Base-by-base conservation (phyloP, 2,329 filamentous ascomycete species). In the Arthrinium phaeospermum region DNA sequence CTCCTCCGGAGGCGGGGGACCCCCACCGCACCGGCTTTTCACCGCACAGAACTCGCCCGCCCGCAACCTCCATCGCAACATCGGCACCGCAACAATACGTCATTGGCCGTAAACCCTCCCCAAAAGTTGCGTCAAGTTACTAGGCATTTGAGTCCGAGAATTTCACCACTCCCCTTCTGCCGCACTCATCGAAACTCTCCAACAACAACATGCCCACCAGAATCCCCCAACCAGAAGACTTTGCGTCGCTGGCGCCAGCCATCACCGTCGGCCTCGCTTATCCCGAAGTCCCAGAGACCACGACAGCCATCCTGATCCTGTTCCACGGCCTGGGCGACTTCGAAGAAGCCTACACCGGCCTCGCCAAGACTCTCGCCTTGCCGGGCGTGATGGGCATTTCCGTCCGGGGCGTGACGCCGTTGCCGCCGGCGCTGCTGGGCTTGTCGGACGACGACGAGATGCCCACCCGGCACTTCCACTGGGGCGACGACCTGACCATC, bases 291-390 rank as follows among this genome's bases (percentile, higher is more conserved):
- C 83, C 88, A 49, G 89, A 92, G 73, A 88, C 88, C 16, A 90
- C 92, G 13, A 93, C 91, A 61, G 92, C 95, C 77, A 87, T 97
- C 76, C 90, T 97, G 74, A 84, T 97, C 79, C 89, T 97, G 70
- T 90, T 97, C 72, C 95, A 97, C 82, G 94, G 94, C 75, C 89
- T 97, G 16, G 95, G 95, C 74, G 95, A 97, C 83, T 90, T 88
- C 46, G 89, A 94, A 73, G 78, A 80, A 3, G 86, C 93, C 47
- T 97, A 96, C 81, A 87, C 89, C 73, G 83, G 84, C 64, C 92
- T 97, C 74, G 93, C 91, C 27, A 85, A 86, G 72, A 90, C 90
- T 76, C 83, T 97, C 73, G 86, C 88, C 73, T 89, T 97, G 3
- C 94, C 94, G 0, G 93, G 95, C 78, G 95, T 95, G 70, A 88